Conservation (phyloP, 208 protist species). For the Leishmania gerbilli region DNA sequence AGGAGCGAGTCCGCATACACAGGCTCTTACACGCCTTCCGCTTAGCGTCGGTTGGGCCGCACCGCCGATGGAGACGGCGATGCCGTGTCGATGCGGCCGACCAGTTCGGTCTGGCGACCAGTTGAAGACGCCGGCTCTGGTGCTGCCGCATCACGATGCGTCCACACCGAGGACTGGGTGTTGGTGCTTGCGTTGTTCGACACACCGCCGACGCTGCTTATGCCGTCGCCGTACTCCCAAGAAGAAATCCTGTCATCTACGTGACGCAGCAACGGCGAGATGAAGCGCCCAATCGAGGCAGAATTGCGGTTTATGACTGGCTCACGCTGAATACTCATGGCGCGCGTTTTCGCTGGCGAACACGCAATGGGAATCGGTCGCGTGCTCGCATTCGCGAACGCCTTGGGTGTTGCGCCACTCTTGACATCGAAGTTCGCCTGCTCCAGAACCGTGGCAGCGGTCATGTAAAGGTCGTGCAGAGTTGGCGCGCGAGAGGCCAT, state of each 20-base stretch:
- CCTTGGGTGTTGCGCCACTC: slow-evolving; percentile 17
- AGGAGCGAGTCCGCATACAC: not conserved
- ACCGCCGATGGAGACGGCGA: slow-evolving; percentile 44
- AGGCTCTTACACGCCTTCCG: not conserved
- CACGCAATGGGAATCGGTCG: slow-evolving; percentile 36
- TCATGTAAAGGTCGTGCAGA: slow-evolving; percentile 51
- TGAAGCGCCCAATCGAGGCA: slow-evolving; percentile 24
- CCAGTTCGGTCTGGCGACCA: slow-evolving; percentile 28
- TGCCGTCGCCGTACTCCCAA: slow-evolving; percentile 8
- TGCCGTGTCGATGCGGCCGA: slow-evolving; percentile 3
- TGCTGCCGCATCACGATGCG: not conserved
- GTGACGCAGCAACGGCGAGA: slow-evolving; percentile 40
- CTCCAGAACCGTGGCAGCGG: slow-evolving; percentile 50
- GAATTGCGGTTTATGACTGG: slow-evolving; percentile 33
- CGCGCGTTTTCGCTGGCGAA: slow-evolving; percentile 29
- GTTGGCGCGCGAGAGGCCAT: slow-evolving; percentile 38
- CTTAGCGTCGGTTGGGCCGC: slow-evolving; percentile 8
- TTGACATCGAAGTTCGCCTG: slow-evolving; percentile 43
- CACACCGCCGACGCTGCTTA: not conserved
- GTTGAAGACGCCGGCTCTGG: slow-evolving; percentile 11
- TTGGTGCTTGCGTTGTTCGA: not conserved
- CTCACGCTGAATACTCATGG: slow-evolving; percentile 54
- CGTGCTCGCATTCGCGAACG: slow-evolving; percentile 35
- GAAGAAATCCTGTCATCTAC: slow-evolving; percentile 40
- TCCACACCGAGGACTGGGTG: slow-evolving; percentile 13